These are phyloP conservation scores for Heliamphora pulchella DNA, from an alignment of 179 eudicot genomes.

Conservation along the genomic window DNA sequence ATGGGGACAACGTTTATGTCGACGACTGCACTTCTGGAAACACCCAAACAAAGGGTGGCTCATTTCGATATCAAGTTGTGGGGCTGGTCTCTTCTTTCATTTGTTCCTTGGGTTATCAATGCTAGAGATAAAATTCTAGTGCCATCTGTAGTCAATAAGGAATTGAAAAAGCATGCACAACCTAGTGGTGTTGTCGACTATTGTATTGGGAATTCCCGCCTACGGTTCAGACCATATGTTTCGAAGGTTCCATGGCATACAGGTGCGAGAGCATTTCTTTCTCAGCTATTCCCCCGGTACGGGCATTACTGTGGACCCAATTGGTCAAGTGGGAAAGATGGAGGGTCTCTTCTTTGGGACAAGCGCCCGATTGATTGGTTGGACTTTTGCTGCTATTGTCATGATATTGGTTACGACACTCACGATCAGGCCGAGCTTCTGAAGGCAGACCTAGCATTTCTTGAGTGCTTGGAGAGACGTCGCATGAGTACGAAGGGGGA, in stretches of 20 bases:
- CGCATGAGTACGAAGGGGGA: constrained; percentile 58
- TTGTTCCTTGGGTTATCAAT: constrained; percentile 55
- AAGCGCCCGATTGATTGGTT: constrained; percentile 92
- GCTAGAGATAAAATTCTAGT: constrained; percentile 35
- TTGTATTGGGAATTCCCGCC: constrained; percentile 23
- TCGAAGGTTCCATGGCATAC: constrained; percentile 96
- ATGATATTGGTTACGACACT: constrained; percentile 88
- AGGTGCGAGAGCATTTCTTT: constrained; percentile 75
- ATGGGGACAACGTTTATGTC: constrained; percentile 25
- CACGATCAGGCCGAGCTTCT: constrained; percentile 90
- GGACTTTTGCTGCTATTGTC: constrained; percentile 96
- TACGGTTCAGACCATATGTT: constrained; percentile 85
- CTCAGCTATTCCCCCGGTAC: constrained; percentile 83
- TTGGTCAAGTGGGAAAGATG: constrained; percentile 96
- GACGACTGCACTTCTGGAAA: constrained; percentile 21
- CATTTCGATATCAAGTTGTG: constrained; percentile 36
- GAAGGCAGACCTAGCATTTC: constrained; percentile 86
- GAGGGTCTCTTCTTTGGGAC: constrained; percentile 88
- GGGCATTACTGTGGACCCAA: constrained; percentile 98
- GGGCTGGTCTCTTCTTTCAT: constrained; percentile 44
- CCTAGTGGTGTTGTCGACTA: constrained; percentile 23
- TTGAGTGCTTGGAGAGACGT: constrained; percentile 89
- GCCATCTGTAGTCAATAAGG: constrained; percentile 61
- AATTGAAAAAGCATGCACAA: constrained; percentile 45
- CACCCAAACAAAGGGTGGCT: constrained; percentile 27